phyloP scores from a whole-genome alignment of 2,329 filamentous ascomycete species.

The Ceratocystis smalleyi region DNA sequence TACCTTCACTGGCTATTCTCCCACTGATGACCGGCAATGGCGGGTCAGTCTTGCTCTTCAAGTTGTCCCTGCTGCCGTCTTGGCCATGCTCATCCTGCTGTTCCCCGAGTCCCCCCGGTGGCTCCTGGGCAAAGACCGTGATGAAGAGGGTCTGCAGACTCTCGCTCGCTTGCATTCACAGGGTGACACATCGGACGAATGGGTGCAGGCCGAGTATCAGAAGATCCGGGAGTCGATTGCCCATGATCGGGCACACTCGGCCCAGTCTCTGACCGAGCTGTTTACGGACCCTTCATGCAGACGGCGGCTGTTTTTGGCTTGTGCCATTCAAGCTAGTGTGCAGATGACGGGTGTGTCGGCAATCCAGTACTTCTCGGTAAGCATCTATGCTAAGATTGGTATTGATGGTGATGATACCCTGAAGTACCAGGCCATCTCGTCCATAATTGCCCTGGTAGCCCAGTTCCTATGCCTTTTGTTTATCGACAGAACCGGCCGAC shows the following conservation, averaged over 20 bases:
- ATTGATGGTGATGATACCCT: slow-evolving; percentile 50
- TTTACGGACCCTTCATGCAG: slow-evolving; percentile 48
- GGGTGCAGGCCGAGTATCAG: slow-evolving; percentile 56
- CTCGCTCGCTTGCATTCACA: slow-evolving; percentile 55
- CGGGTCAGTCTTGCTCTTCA: slow-evolving; percentile 47
- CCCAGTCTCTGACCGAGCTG: slow-evolving; percentile 54
- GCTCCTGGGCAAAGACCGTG: slow-evolving; percentile 57
- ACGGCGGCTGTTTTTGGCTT: slow-evolving; percentile 55
- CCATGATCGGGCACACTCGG: slow-evolving; percentile 51
- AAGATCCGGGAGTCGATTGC: slow-evolving; percentile 53
- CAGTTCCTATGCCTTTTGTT: slow-evolving; percentile 52
- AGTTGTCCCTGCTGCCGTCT: slow-evolving; percentile 48
- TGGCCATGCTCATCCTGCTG: slow-evolving; percentile 46
- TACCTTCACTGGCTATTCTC: slow-evolving; percentile 22
- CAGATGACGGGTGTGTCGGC: slow-evolving; percentile 65
- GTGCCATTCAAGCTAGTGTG: slow-evolving; percentile 51
- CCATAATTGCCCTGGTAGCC: slow-evolving; percentile 51
- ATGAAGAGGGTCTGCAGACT: slow-evolving; percentile 48
- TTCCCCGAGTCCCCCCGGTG: slow-evolving; percentile 62
- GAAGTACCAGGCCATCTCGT: slow-evolving; percentile 62
- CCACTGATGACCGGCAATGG: slow-evolving; percentile 24
- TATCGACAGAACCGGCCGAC: slow-evolving; percentile 55
- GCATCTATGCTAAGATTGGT: slow-evolving; percentile 53
- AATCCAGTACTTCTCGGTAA: slow-evolving; percentile 60
- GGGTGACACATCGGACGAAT: slow-evolving; percentile 49